Evolutionary conservation across 1,284 basidiomycete genomes (phyloP).

Genomic region (Microstroma glucosiphilum): DNA sequence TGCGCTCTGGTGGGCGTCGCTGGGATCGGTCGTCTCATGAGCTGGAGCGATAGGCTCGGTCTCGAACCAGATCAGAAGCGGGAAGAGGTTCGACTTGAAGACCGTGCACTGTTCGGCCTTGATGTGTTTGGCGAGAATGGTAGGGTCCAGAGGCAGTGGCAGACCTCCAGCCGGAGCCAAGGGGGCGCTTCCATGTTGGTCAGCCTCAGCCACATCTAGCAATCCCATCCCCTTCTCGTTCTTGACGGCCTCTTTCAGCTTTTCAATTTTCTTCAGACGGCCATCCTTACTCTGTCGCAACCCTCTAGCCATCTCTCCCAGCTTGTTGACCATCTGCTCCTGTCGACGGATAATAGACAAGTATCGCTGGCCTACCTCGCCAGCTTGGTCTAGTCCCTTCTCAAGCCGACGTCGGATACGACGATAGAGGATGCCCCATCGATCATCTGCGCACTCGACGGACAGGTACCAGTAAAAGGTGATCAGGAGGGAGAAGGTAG

Average conservation of each 20-base stretch:
- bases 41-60: neutral
- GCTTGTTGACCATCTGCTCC: constrained; percentile 68
- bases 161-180: constrained; percentile 10
- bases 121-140: constrained; percentile 73
- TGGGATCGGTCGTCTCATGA: neutral
- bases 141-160: constrained; percentile 75
- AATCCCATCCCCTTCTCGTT: neutral
- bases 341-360: constrained; percentile 56
- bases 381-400: constrained; percentile 63
- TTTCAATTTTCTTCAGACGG: constrained; percentile 94
- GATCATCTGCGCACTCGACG: constrained; percentile 78
- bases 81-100: constrained; percentile 95
- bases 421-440: constrained; percentile 84
- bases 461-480: constrained; percentile 95
- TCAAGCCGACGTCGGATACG: constrained; percentile 75
- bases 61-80: constrained; percentile 82
- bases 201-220: neutral
- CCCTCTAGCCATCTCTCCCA: constrained; percentile 77
- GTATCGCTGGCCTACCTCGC: constrained; percentile 62
- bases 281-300: constrained; percentile 83
- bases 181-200: constrained; percentile 58
- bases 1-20: neutral
- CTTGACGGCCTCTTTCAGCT: constrained; percentile 55
- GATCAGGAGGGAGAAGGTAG: constrained; percentile 54
- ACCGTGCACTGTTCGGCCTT: constrained; percentile 84